Evolutionary conservation across 164 flowering plant genomes (phyloP).

Genomic region (Tetrastigma voinierianum): DNA sequence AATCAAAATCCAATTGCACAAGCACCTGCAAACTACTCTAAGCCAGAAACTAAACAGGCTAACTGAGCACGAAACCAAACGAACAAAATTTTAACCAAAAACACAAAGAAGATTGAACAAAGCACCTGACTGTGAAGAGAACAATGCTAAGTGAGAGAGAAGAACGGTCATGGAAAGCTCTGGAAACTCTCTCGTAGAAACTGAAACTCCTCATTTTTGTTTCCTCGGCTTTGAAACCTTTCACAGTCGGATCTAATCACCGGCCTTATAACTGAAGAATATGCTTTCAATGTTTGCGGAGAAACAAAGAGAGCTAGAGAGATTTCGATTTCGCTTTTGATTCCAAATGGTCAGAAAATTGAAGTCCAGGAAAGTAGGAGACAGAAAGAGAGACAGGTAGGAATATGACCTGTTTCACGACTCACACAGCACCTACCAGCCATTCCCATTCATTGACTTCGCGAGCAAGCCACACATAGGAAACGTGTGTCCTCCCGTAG

Average conservation of each 20-base stretch:
- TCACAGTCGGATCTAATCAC: neutral
- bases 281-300: neutral
- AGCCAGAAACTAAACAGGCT: too few species aligned
- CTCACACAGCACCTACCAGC: too few species aligned
- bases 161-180: constrained; percentile 42
- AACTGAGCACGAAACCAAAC: too few species aligned
- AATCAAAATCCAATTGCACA: neutral
- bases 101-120: neutral
- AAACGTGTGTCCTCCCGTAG: neutral
- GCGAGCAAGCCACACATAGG: constrained; percentile 8
- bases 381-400: neutral
- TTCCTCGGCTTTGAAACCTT: neutral
- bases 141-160: constrained; percentile 33
- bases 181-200: constrained; percentile 34
- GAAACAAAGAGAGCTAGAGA: constrained; percentile 9
- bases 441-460: neutral
- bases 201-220: constrained; percentile 25
- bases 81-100: neutral
- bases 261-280: too few species aligned
- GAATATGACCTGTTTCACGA: neutral
- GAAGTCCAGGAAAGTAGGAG: constrained; percentile 11
- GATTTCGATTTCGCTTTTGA: neutral
- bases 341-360: too few species aligned
- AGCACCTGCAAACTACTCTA: too few species aligned
- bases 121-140: constrained; percentile 46